Evolutionary conservation across 108 stramenopile genomes (phyloP).

Genomic region (Skeletonema marinoi): DNA sequence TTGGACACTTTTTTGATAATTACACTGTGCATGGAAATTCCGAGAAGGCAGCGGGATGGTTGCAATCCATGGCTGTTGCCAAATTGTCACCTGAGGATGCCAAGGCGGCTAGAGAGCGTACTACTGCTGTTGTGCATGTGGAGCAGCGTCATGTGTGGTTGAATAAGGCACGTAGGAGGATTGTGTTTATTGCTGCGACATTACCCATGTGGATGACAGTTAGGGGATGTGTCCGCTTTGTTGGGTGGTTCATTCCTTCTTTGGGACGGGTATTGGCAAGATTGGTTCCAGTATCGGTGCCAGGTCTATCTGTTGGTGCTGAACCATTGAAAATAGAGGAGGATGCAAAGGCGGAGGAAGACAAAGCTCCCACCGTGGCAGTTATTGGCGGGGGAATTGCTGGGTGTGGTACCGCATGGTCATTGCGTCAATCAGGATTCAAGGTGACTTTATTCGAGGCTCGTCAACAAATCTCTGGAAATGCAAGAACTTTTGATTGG

Average conservation of each 20-base stretch:
- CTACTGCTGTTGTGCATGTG: constrained; percentile 43
- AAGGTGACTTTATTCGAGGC: constrained; percentile 58
- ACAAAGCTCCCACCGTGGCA: constrained; percentile 47
- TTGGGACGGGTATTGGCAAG: constrained; percentile 40
- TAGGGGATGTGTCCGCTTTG: constrained; percentile 34
- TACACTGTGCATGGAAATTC: constrained; percentile 53
- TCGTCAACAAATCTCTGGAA: constrained; percentile 49
- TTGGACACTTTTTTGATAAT: constrained; percentile 53
- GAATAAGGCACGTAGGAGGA: constrained; percentile 27
- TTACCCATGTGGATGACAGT: constrained; percentile 55
- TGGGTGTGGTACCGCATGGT: constrained; percentile 63
- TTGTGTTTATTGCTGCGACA: constrained; percentile 42
- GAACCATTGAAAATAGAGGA: constrained; percentile 32
- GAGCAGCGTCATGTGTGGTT: constrained; percentile 33
- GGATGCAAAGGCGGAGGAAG: neutral
- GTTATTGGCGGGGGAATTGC: constrained; percentile 68
- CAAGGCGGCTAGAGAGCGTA: neutral
- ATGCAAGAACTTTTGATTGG: constrained; percentile 66
- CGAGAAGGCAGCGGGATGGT: constrained; percentile 51
- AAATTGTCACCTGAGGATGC: constrained; percentile 44
- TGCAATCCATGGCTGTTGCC: constrained; percentile 49
- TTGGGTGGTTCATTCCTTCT: constrained; percentile 31
- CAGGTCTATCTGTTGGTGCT: constrained; percentile 49
- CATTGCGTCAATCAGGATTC: constrained; percentile 51
- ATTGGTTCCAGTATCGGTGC: constrained; percentile 48